phyloP scores from a whole-genome alignment of 2,329 filamentous ascomycete species.

The Thermomyces lanuginosus region DNA sequence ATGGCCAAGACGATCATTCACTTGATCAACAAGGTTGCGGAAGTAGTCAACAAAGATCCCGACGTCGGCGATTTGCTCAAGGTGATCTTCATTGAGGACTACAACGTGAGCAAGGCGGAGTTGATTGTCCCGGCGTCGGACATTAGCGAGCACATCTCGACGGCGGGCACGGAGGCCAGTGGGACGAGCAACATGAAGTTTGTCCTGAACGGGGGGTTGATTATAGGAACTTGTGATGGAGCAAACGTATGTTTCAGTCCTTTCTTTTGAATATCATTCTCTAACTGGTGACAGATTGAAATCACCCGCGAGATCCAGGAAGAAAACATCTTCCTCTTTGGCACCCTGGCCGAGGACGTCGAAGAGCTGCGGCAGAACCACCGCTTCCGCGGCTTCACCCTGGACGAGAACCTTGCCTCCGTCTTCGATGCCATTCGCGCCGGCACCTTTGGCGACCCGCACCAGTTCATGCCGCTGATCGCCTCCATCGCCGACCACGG shows the following conservation, averaged over 20 bases:
- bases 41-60: slow-evolving; percentile 78
- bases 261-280: not conserved
- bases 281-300: slow-evolving; percentile 63
- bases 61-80: slow-evolving; percentile 91
- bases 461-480: slow-evolving; percentile 67
- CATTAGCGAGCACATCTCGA: slow-evolving; percentile 96
- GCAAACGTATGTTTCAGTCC: slow-evolving; percentile 56
- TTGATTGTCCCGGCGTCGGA: slow-evolving; percentile 90
- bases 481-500: slow-evolving; percentile 79
- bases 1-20: slow-evolving; percentile 99
- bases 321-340: slow-evolving; percentile 96
- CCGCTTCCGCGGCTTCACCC: slow-evolving; percentile 60
- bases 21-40: slow-evolving; percentile 78
- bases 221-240: slow-evolving; percentile 95
- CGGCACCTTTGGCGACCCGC: slow-evolving; percentile 63
- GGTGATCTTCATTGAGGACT: slow-evolving; percentile 93
- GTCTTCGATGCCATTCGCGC: slow-evolving; percentile 73
- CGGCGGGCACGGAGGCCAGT: slow-evolving; percentile 74
- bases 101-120: slow-evolving; percentile 98
- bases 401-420: slow-evolving; percentile 59
- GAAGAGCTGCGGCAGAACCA: slow-evolving; percentile 87
- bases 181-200: slow-evolving; percentile 99
- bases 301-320: slow-evolving; percentile 95
- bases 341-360: slow-evolving; percentile 87
- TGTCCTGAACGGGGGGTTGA: slow-evolving; percentile 87